These are phyloP conservation scores for Trematosphaeria pertusa DNA, from an alignment of 2,329 filamentous ascomycete genomes.

Conservation along the genomic window DNA sequence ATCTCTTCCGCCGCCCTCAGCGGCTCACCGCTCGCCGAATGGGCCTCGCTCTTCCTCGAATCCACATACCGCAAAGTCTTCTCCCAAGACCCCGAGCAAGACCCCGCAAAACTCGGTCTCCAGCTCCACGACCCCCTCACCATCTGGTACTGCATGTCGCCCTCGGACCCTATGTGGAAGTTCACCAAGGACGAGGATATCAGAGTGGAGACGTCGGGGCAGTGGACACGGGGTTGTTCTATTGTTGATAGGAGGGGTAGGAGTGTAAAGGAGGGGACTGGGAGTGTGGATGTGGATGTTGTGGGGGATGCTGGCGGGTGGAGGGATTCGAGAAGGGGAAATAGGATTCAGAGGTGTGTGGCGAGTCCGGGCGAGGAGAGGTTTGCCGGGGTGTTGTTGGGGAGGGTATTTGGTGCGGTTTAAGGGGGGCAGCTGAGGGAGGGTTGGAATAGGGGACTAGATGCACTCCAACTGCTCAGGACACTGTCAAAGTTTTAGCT, in stretches of 20 bases:
- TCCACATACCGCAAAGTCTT: conserved; percentile 56
- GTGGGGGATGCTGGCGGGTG: conserved; percentile 78
- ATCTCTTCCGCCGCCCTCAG: conserved; percentile 27
- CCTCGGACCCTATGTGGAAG: conserved; percentile 37
- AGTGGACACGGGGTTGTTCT: conserved; percentile 95
- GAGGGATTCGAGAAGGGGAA: conserved; percentile 76
- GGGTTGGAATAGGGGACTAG: neutral
- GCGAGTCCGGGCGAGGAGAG: conserved; percentile 69
- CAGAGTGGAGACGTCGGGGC: conserved; percentile 84
- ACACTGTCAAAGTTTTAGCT: too few species aligned
- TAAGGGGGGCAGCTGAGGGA: neutral
- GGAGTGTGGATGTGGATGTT: conserved; percentile 51
- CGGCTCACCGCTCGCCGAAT: conserved; percentile 54
- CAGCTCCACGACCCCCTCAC: conserved; percentile 57
- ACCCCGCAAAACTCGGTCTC: conserved; percentile 46
- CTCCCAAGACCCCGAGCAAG: conserved; percentile 46
- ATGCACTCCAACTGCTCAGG: too few species aligned
- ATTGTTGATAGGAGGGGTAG: conserved; percentile 76
- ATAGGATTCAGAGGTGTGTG: conserved; percentile 78
- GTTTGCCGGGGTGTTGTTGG: conserved; percentile 72
- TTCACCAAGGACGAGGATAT: conserved; percentile 72
- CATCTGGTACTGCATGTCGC: conserved; percentile 45
- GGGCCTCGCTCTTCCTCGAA: conserved; percentile 53
- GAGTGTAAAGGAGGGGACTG: conserved; percentile 54
- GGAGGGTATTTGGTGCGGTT: conserved; percentile 65